Base-by-base conservation (phyloP, 805 yeast species). In the Nakazawaea pomicola region DNA sequence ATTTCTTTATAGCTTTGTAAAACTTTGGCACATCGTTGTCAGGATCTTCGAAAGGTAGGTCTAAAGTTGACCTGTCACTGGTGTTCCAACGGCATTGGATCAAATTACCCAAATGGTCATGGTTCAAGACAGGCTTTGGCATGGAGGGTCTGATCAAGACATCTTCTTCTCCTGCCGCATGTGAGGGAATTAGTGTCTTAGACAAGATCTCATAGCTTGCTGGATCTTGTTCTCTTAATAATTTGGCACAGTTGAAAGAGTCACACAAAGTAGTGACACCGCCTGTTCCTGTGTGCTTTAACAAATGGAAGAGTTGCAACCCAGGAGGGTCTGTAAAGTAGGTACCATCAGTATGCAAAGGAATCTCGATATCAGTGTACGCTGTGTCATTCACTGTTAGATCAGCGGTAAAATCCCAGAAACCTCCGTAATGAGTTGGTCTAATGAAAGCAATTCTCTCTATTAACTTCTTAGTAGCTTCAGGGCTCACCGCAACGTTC, bases 391-490 rank as follows among this genome's bases (percentile, higher is more conserved):
- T 74, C 61, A 74, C 78, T 34, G 79, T 68, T 51, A 81, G 62
- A 51, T 81, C 84, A 4, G 84, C 70, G 9, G 88, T 81, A 57
- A 82, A 81, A 54, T 80, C 86, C 87, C 88, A 82, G 60, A 82
- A 80, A 1, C 84, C 87, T n/a, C 87, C 88, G 49, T 82, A 81
- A 54, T 81, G 89, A 2, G 89, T 81, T 19, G 79, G 79, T 31
- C 83, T 64, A 36, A 80, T 72, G 54, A 75, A 78, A 41, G 78
- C 68, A 46, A 81, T 70, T 49, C 74, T 60, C 47, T 78, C 76
- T 41, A 78, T 71, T 45, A 81, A 64, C 46, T 61, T 58, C 50
- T 80, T 71, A 2, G 89, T 81, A 16, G 65, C 80, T 47, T 73
- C 76, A 1, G 84, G 76, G 12, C 67, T 64, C 4, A 67, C 76